Conservation (phyloP, 2,329 filamentous ascomycete species). For the Pseudocercospora musae region DNA sequence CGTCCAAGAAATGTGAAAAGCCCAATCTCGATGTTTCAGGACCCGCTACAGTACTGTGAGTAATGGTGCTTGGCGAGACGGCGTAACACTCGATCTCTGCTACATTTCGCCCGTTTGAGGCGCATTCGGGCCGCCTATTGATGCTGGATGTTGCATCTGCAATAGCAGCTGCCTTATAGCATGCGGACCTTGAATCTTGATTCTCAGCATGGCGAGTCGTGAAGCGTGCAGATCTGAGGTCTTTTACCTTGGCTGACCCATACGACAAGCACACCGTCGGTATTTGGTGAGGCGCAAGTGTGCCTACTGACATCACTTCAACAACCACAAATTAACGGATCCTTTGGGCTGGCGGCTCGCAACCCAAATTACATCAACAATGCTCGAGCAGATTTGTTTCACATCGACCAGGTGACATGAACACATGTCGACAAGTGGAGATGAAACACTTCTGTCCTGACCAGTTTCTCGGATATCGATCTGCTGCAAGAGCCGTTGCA, state of each 20-base stretch:
- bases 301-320: background rate
- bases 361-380: background rate
- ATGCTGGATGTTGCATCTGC: slow-evolving; percentile 5
- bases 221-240: background rate
- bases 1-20: background rate
- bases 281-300: background rate
- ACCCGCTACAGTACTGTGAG: background rate
- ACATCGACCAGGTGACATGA: background rate
- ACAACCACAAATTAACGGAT: background rate
- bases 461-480: background rate
- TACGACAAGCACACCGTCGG: background rate
- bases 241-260: background rate
- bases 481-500: background rate
- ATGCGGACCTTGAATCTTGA: background rate
- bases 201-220: background rate
- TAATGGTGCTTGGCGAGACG: background rate
- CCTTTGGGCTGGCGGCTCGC: background rate
- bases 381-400: background rate
- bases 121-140: background rate
- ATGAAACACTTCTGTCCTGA: background rate
- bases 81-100: slow-evolving; percentile 3
- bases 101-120: background rate
- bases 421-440: background rate
- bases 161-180: slow-evolving; percentile 5
- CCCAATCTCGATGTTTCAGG: background rate